Evolutionary conservation across 352 stramenopile genomes (phyloP), one percentile per base, ranked within the genome.

Genomic region (Phytopythium vexans): DNA sequence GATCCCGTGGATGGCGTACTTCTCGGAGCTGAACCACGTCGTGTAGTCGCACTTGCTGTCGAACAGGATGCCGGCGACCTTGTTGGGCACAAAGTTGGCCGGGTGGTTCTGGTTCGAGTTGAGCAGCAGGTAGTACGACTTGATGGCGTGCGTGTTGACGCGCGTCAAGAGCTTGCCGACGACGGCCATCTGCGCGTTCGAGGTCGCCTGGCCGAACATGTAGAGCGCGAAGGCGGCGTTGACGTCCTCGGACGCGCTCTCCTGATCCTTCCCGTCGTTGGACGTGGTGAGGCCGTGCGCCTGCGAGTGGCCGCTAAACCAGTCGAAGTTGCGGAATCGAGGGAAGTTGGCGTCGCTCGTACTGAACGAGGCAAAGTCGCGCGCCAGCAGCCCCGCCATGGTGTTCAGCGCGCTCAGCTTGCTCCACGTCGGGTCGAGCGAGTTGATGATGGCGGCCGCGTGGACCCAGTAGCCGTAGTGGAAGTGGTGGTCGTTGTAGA

Each of bases 401-500:
- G 49, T 55, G 41, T 81, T 77, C 14, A 81, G 57, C n/a, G 34
- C 52, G 2, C 51, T 46, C 14, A 77, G 58, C 11, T 50, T 49
- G 1, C 54, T 53, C 70, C 68, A 77, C 8, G 58, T 66, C 31
- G 67, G 70, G 42, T 77, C 64, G 10, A 81, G 55, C 44, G 72
- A 64, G 59, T 77, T 77, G 15, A 79, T 41, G 38, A 74, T 67
- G 27, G 70, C 68, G 34, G 60, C 63, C 3, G 68, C 66, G 44
- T 65, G 53, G 2, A 80, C 49, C 49, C 49, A 80, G 65, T 80
- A 80, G 52, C 70, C 70, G 53, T 74, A 80, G 43, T 80, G 70
- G 50, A 70, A 80, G 50, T 80, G 70, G 53, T 80, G 70, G 51
- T 80, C 70, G 51, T 79, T 79, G 66, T 79, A 79, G 63, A 79